Evolutionary conservation across 2,329 filamentous ascomycete genomes (phyloP).

Genomic region (Fusarium musae): DNA sequence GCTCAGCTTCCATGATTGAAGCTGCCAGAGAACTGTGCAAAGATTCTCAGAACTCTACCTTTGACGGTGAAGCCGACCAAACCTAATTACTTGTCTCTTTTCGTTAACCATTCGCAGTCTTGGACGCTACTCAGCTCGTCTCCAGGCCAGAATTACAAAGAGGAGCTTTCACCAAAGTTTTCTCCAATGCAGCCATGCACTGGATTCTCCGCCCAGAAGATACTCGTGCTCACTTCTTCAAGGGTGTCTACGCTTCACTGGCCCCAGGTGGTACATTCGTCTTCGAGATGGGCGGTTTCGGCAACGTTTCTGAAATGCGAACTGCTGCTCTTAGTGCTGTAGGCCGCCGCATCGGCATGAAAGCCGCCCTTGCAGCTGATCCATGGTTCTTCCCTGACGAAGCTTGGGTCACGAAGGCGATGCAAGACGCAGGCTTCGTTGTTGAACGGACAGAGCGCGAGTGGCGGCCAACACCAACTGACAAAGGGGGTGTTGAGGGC

Average conservation of each 20-base stretch:
- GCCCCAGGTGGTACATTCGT: slow-evolving; percentile 67
- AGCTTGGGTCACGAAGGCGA: slow-evolving; percentile 62
- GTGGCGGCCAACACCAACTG: slow-evolving; percentile 71
- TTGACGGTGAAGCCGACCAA: slow-evolving; percentile 53
- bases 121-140: slow-evolving; percentile 58
- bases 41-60: slow-evolving; percentile 53
- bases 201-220: slow-evolving; percentile 67
- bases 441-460: slow-evolving; percentile 68
- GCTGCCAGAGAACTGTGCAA: slow-evolving; percentile 58
- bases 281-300: slow-evolving; percentile 78
- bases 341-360: slow-evolving; percentile 60
- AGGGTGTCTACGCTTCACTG: slow-evolving; percentile 62
- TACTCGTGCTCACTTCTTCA: slow-evolving; percentile 63
- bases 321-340: slow-evolving; percentile 66
- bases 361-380: slow-evolving; percentile 59
- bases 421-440: slow-evolving; percentile 58
- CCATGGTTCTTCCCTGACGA: slow-evolving; percentile 81
- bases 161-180: slow-evolving; percentile 63
- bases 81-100: too few relatives aligned
- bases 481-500: slow-evolving; percentile 69
- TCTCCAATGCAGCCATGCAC: slow-evolving; percentile 75
- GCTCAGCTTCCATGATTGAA: slow-evolving; percentile 68
- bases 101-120: slow-evolving; percentile 49
- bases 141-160: slow-evolving; percentile 50
- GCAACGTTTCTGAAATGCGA: slow-evolving; percentile 73